Evolutionary conservation across 768 basidiomycete species (phyloP).

Genomic region (Atractiella rhizophila): DNA sequence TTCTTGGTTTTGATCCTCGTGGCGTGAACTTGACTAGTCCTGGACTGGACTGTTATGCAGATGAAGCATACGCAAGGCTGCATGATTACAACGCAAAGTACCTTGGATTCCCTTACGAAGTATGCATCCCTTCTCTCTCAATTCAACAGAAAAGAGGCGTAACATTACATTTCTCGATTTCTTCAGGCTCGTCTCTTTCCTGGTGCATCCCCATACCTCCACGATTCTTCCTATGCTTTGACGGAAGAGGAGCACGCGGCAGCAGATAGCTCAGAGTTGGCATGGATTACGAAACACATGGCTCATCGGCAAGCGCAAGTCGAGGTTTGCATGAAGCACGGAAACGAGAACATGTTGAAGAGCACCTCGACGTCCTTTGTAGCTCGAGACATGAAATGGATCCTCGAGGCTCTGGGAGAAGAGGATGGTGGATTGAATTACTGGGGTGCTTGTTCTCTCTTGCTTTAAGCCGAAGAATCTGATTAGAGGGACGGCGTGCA

Average conservation of each 20-base stretch:
- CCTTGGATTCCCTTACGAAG: neutral
- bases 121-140: neutral
- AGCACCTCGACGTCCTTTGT: conserved; percentile 9
- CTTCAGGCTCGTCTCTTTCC: too few relatives aligned
- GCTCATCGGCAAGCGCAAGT: neutral
- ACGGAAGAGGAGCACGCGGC: neutral
- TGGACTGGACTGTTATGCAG: conserved; percentile 5
- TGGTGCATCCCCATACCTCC: too few relatives aligned
- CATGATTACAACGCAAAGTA: neutral
- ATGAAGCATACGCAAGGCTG: neutral
- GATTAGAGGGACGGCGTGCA: neutral
- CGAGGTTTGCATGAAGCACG: conserved; percentile 4
- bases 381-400: conserved; percentile 13
- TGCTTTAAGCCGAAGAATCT: neutral
- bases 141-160: too few relatives aligned
- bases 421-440: conserved; percentile 12
- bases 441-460: conserved; percentile 12
- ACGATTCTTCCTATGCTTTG: too few relatives aligned
- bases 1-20: conserved; percentile 14
- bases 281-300: neutral
- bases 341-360: conserved; percentile 5
- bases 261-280: neutral
- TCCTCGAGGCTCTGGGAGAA: conserved; percentile 12
- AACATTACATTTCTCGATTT: too few relatives aligned
- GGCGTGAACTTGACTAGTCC: conserved; percentile 13